phyloP scores from a whole-genome alignment of 768 basidiomycete genomes.

The Trametes gibbosa region DNA sequence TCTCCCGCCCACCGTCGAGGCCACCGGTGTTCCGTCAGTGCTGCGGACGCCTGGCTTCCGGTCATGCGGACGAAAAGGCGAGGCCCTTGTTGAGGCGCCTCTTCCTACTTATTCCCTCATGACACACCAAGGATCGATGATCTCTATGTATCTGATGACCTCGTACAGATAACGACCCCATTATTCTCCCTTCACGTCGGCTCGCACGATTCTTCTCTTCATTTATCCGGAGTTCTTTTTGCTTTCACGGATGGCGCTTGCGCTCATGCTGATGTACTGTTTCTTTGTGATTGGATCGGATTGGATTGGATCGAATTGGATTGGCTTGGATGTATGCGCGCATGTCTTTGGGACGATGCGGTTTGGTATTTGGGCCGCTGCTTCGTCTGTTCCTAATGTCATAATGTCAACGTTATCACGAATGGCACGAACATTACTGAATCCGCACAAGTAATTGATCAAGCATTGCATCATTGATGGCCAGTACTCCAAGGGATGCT shows the following conservation, averaged over 20 bases:
- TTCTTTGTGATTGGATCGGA: not conserved
- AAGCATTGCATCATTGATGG: no score
- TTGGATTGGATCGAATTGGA: slow-evolving; percentile 3
- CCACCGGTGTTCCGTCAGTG: not conserved
- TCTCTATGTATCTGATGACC: slow-evolving; percentile 7
- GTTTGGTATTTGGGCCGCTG: slow-evolving; percentile 9
- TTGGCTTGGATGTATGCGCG: not conserved
- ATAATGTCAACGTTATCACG: slow-evolving; percentile 2
- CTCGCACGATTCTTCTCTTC: not conserved
- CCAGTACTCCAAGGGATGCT: no score
- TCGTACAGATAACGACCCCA: slow-evolving; percentile 6
- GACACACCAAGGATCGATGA: slow-evolving; percentile 6
- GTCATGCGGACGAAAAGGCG: slow-evolving; percentile 14
- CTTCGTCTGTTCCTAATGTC: slow-evolving; percentile 10
- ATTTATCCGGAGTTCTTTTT: not conserved
- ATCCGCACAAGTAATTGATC: no score
- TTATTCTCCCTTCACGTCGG: not conserved
- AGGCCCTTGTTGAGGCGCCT: slow-evolving; percentile 2
- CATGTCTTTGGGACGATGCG: slow-evolving; percentile 5
- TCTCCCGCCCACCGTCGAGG: not conserved
- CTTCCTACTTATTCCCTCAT: slow-evolving; percentile 4
- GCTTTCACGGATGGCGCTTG: slow-evolving; percentile 5
- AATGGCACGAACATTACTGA: no score
- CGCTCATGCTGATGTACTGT: slow-evolving; percentile 11
- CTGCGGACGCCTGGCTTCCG: not conserved